Evolutionary conservation across 1,139 yeast species (phyloP).

Genomic region (Geotrichum restrictum): DNA sequence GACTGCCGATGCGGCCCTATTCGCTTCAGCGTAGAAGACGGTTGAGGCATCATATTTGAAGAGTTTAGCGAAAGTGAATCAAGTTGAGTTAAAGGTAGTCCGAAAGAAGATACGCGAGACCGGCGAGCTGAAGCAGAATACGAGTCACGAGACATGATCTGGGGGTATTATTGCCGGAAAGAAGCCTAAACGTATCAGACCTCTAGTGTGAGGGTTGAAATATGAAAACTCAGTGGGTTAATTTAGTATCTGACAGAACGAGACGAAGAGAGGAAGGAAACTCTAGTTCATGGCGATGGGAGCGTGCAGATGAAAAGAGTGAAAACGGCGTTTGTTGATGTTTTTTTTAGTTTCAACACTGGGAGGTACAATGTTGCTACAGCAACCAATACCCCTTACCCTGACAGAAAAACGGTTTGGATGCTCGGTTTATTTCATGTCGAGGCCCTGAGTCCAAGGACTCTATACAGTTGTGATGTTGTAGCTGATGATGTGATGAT

Average conservation of each 20-base stretch:
- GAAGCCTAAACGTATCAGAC: background rate
- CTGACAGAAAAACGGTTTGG: background rate
- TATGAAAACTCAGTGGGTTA: no score
- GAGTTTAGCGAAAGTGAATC: slow-evolving; percentile 5
- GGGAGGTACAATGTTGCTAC: background rate
- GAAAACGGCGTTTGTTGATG: slow-evolving; percentile 4
- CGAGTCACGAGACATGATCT: slow-evolving; percentile 7
- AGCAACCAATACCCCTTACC: background rate
- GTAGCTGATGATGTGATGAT: no score
- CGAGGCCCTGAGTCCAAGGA: no score
- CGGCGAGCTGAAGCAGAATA: background rate
- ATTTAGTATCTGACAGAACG: no score
- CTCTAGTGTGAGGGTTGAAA: no score
- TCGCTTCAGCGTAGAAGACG: slow-evolving; percentile 24
- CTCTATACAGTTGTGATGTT: no score
- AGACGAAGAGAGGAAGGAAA: background rate
- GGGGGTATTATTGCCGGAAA: background rate
- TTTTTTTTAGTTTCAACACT: background rate
- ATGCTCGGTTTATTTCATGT: no score
- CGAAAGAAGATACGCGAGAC: slow-evolving; percentile 1
- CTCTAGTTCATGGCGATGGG: background rate
- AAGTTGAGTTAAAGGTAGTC: slow-evolving; percentile 6
- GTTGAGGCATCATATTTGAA: slow-evolving; percentile 16
- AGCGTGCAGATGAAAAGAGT: background rate
- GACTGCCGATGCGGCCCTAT: slow-evolving; percentile 28